phyloP scores from a whole-genome alignment of 1,284 basidiomycete species.

The Marasmius oreades region DNA sequence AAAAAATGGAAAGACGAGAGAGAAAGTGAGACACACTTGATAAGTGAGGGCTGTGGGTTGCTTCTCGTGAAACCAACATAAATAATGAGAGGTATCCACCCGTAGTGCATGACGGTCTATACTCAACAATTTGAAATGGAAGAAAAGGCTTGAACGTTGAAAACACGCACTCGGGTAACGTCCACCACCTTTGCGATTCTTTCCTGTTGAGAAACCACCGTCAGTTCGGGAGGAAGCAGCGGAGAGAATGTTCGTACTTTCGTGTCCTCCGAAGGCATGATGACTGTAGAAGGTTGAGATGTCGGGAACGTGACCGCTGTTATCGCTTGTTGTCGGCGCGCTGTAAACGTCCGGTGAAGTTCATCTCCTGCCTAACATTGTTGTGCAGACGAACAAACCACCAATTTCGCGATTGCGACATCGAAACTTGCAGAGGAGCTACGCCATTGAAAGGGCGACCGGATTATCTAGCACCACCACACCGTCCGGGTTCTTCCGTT shows the following conservation, averaged over 20 bases:
- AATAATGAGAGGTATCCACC: conserved; percentile 93
- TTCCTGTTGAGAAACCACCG: conserved; percentile 46
- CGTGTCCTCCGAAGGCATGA: conserved; percentile 83
- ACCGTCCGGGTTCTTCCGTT: no score
- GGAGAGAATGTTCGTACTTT: conserved; percentile 47
- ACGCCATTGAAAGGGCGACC: no score
- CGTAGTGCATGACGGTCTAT: conserved; percentile 85
- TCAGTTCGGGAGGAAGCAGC: neutral
- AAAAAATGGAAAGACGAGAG: conserved; percentile 3
- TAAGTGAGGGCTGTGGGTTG: conserved; percentile 88
- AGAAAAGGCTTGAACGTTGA: conserved; percentile 4
- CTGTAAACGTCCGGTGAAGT: no score
- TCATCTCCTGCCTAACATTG: no score
- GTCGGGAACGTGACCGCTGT: no score
- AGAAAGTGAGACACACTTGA: conserved; percentile 67
- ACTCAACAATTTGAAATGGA: conserved; percentile 7
- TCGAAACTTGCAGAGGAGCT: no score
- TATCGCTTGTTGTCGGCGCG: no score
- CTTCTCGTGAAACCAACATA: conserved; percentile 89
- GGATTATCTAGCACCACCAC: no score
- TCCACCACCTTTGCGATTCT: conserved; percentile 77
- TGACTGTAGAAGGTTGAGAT: conserved; percentile 15
- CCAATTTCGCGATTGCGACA: no score
- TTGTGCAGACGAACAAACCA: no score
- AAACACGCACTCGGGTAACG: conserved; percentile 65